Evolutionary conservation across 2,329 filamentous ascomycete genomes (phyloP).

Genomic region (Gnomoniopsis smithogilvyi): DNA sequence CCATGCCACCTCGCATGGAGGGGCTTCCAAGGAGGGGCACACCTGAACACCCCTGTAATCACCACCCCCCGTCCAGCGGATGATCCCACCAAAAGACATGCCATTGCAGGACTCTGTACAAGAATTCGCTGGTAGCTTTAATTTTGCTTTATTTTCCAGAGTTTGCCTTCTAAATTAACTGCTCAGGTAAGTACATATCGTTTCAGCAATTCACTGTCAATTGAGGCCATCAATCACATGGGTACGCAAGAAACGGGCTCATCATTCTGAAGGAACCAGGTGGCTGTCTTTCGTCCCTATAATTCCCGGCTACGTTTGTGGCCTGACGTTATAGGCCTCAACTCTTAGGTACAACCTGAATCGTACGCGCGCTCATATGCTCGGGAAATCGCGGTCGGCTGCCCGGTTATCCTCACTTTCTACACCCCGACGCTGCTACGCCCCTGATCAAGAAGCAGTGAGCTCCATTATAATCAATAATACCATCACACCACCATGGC

Average conservation of each 20-base stretch:
- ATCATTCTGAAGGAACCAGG: too few relatives aligned
- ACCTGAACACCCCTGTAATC: neutral
- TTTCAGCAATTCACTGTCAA: too few relatives aligned
- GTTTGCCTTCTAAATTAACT: too few relatives aligned
- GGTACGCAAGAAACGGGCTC: too few relatives aligned
- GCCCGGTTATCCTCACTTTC: neutral
- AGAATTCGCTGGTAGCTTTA: too few relatives aligned
- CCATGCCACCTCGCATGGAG: neutral
- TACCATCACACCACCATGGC: neutral
- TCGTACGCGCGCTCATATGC: neutral
- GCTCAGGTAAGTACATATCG: too few relatives aligned
- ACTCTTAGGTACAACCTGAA: neutral
- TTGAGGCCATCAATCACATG: too few relatives aligned
- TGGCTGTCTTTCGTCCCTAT: neutral
- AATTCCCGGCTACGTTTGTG: conserved; percentile 4
- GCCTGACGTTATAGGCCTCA: conserved; percentile 6
- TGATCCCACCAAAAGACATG: too few relatives aligned
- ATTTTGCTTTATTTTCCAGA: too few relatives aligned
- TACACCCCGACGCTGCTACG: neutral
- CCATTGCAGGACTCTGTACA: too few relatives aligned
- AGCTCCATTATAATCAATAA: neutral
- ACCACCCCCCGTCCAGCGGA: too few relatives aligned
- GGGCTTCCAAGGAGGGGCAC: neutral
- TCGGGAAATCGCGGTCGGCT: conserved; percentile 1
- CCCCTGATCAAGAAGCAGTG: neutral